phyloP scores from a whole-genome alignment of 768 basidiomycete species.

The Macrolepiota dolichaula region DNA sequence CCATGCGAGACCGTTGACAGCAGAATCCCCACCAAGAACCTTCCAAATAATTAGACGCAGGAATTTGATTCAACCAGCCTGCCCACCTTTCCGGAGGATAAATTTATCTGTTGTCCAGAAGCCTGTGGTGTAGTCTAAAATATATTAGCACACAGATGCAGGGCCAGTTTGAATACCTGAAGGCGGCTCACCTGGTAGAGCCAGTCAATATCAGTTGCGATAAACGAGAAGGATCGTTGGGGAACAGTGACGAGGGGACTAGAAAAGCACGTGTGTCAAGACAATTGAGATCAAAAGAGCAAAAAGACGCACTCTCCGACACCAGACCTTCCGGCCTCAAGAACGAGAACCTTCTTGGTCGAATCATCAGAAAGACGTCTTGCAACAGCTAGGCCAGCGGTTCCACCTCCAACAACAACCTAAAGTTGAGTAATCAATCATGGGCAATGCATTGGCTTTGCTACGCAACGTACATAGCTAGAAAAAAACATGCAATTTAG shows the following conservation, averaged over 20 bases:
- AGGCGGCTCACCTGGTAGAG: constrained; percentile 26
- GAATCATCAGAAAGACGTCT: constrained; percentile 34
- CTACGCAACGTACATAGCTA: constrained; percentile 1
- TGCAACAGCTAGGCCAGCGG: constrained; percentile 34
- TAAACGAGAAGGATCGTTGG: constrained; percentile 30
- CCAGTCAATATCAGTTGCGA: constrained; percentile 53
- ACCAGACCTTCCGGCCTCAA: constrained; percentile 44
- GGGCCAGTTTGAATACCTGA: constrained; percentile 12
- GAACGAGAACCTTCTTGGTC: constrained; percentile 29
- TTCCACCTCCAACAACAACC: constrained; percentile 32
- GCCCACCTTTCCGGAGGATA: constrained; percentile 60
- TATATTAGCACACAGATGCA: background rate
- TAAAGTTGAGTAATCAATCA: constrained; percentile 11
- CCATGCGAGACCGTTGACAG: constrained; percentile 59
- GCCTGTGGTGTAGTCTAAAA: constrained; percentile 43
- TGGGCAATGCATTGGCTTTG: background rate
- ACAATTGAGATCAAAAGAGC: constrained; percentile 20
- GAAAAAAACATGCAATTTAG: background rate
- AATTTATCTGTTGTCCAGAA: constrained; percentile 38
- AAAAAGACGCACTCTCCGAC: constrained; percentile 33
- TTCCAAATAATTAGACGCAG: constrained; percentile 18
- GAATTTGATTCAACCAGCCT: background rate
- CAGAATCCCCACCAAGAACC: constrained; percentile 65
- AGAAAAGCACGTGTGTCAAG: constrained; percentile 46
- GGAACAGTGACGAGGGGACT: constrained; percentile 31